Evolutionary conservation across 495 filamentous ascomycete species (phyloP).

Genomic region (Xylaria curta): DNA sequence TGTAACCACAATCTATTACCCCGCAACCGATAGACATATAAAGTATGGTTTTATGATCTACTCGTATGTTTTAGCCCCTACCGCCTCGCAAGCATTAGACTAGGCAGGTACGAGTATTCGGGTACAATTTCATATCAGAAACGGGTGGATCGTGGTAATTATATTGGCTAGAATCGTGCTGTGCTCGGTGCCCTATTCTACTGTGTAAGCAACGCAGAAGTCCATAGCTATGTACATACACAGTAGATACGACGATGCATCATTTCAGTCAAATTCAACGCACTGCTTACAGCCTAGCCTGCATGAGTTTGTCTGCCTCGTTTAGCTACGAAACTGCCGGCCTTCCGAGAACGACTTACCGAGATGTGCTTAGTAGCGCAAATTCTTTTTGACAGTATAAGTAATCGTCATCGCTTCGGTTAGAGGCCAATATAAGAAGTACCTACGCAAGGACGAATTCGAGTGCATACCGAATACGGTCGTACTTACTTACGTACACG

Average conservation of each 20-base stretch:
- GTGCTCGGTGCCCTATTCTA: background rate
- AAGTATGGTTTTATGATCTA: background rate
- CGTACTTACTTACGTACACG: background rate
- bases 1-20: background rate
- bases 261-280: background rate
- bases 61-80: conserved; percentile 13
- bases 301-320: background rate
- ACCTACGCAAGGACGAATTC: background rate
- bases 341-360: background rate
- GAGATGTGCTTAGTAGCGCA: background rate
- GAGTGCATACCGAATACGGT: background rate
- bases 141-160: background rate
- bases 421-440: background rate
- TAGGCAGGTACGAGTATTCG: background rate
- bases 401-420: conserved; percentile 15
- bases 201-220: background rate
- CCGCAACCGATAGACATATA: conserved; percentile 4
- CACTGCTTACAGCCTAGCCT: background rate
- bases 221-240: background rate
- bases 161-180: background rate
- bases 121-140: background rate
- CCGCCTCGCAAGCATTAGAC: background rate
- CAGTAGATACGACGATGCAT: background rate
- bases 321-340: background rate
- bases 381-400: background rate